These are phyloP conservation scores for Trichoderma lentiforme DNA, from an alignment of 2,329 filamentous ascomycete genomes.

Conservation along the genomic window DNA sequence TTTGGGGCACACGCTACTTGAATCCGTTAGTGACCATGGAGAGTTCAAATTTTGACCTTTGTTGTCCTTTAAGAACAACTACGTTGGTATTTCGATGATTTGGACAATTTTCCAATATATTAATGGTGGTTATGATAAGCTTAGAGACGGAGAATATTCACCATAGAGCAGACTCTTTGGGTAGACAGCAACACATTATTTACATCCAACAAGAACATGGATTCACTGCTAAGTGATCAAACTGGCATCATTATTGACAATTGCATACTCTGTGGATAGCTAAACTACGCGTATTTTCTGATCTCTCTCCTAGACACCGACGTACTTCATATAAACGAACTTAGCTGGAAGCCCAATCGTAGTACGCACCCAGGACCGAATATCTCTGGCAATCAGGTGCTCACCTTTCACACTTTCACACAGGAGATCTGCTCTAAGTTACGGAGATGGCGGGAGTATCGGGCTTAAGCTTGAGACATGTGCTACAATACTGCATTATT, in stretches of 20 bases:
- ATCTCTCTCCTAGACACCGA: background rate
- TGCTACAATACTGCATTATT: background rate
- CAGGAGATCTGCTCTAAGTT: background rate
- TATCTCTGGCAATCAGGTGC: background rate
- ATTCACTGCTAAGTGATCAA: background rate
- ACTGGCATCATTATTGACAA: background rate
- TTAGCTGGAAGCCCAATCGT: background rate
- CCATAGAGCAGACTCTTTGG: background rate
- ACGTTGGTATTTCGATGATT: background rate
- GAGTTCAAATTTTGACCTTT: background rate
- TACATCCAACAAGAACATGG: background rate
- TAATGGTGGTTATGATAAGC: background rate
- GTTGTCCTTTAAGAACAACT: background rate
- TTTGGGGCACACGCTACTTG: background rate
- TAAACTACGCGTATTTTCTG: background rate
- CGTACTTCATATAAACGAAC: background rate
- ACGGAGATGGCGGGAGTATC: background rate
- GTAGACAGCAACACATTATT: background rate
- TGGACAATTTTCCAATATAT: accelerated
- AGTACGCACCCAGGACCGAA: background rate
- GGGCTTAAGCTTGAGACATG: background rate
- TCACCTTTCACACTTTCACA: background rate
- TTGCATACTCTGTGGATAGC: background rate
- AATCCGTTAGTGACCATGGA: background rate
- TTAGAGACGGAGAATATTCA: background rate